Base-by-base conservation (phyloP, 345 rosid species). In the Firmiana major region DNA sequence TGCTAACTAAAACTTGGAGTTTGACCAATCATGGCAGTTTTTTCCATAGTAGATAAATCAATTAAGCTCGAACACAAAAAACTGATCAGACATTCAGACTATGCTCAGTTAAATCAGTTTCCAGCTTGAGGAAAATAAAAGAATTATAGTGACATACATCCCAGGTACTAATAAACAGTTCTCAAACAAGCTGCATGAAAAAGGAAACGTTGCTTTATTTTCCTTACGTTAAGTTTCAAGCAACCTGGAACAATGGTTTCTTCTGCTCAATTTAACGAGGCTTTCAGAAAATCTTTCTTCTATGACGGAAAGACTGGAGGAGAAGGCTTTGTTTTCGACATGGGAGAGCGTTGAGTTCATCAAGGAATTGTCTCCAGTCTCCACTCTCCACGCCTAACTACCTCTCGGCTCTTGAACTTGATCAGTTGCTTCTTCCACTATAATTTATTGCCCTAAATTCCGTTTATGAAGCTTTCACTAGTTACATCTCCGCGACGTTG, bases 171-270 rank as follows among this genome's bases (percentile, higher is more conserved):
- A 40, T 40, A 40, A 6, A 40, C 51, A 46, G 3, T 12, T 46
- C 2, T 12, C 12, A 46, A 48, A 48, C 17, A 48, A 13, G 53
- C 6, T 13, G 71, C 71, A 40, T n/a, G 71, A 21, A 11, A 65
- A 40, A 63, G 17, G 13, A 45, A 65, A 38, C 24, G n/a, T 64
- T 40, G 46, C 46, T 9, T 64, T 38, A 3, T 40, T 40, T 65
- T 40, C 13, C 26, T 65, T 66, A 66, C 71, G 34, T 66, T 42
- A 21, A 66, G 71, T 22, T 66, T 11, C 71, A 42, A 66, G 53
- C 51, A 42, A 43, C 71, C 2, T 42, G 17, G 17, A 40, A 42
- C 10, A 22, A 66, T 42, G 49, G 71, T n/a, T 42, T 38, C 66
- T 62, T 34, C 38, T 13, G n/a, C n/a, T 28, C 24, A 63, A 63